phyloP scores from a whole-genome alignment of 73 alveolate species.

The Paramecium octaurelia region DNA sequence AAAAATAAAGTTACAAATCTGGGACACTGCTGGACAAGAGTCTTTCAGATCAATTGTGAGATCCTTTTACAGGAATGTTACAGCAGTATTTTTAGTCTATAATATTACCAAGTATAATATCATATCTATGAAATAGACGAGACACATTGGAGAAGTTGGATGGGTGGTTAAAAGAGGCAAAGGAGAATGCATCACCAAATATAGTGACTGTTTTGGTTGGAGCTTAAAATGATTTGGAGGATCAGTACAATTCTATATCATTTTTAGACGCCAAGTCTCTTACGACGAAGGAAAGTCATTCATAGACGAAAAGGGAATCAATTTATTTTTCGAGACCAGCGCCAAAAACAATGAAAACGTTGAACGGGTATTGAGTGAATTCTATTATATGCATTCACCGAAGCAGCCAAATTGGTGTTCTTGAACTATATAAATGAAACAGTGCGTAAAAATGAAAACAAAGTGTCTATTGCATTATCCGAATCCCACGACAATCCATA shows the following conservation, averaged over 20 bases:
- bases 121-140: background rate
- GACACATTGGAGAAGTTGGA: constrained; percentile 54
- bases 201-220: constrained; percentile 82
- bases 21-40: constrained; percentile 95
- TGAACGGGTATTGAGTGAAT: constrained; percentile 27
- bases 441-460: constrained; percentile 36
- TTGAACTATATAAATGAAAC: constrained; percentile 27
- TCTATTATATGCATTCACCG: constrained; percentile 49
- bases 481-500: background rate
- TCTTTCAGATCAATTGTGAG: constrained; percentile 90
- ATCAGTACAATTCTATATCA: constrained; percentile 49
- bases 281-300: constrained; percentile 53
- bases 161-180: constrained; percentile 64
- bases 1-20: constrained; percentile 69
- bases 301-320: constrained; percentile 17
- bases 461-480: constrained; percentile 29
- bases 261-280: constrained; percentile 49
- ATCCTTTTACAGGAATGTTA: constrained; percentile 91
- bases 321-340: constrained; percentile 55
- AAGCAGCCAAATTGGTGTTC: constrained; percentile 55
- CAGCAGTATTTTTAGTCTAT: constrained; percentile 90
- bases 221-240: constrained; percentile 83
- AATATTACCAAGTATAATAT: constrained; percentile 71
- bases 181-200: constrained; percentile 77
- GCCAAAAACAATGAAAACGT: constrained; percentile 47